These are phyloP conservation scores for Agaricales sp. DNA, from an alignment of 1,284 basidiomycete genomes.

Conservation along the genomic window DNA sequence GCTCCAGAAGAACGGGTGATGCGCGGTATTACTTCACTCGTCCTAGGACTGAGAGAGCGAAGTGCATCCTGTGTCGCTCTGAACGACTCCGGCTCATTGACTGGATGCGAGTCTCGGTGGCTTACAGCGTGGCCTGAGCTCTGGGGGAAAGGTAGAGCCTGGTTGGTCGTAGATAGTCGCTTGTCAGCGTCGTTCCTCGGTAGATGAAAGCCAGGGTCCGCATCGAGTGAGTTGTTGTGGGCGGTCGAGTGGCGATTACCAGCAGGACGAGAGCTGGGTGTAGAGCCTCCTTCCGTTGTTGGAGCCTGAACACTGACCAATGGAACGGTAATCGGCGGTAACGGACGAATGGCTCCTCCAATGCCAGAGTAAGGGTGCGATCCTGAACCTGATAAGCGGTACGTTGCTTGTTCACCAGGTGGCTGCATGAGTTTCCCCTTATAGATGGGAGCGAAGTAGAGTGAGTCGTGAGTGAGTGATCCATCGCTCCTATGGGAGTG, in stretches of 20 bases:
- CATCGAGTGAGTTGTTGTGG: too few relatives aligned
- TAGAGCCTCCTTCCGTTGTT: slow-evolving; percentile 15
- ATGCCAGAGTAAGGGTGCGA: background rate
- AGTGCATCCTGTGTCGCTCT: slow-evolving; percentile 24
- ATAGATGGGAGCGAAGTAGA: background rate
- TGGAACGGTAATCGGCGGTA: background rate
- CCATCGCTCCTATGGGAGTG: background rate
- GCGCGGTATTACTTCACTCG: slow-evolving; percentile 18
- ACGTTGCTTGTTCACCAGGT: too few relatives aligned
- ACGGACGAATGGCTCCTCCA: too few relatives aligned
- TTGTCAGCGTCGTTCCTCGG: background rate
- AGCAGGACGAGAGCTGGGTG: too few relatives aligned
- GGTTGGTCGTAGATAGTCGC: background rate
- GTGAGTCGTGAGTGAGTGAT: background rate
- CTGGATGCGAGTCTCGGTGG: background rate
- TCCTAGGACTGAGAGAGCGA: slow-evolving; percentile 29
- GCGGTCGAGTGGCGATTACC: too few relatives aligned
- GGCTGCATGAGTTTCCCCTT: background rate
- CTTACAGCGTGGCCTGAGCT: background rate
- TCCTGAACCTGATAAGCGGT: too few relatives aligned
- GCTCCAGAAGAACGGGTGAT: too few relatives aligned
- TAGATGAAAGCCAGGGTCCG: too few relatives aligned
- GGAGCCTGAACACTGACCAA: background rate
- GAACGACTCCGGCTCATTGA: too few relatives aligned
- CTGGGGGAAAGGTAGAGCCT: background rate